Percentiles rank a stretch among this genome's conserved stretches.
phyloP scores from a whole-genome alignment of 2,329 filamentous ascomycete genomes.

The Scleromitrula shiraiana region DNA sequence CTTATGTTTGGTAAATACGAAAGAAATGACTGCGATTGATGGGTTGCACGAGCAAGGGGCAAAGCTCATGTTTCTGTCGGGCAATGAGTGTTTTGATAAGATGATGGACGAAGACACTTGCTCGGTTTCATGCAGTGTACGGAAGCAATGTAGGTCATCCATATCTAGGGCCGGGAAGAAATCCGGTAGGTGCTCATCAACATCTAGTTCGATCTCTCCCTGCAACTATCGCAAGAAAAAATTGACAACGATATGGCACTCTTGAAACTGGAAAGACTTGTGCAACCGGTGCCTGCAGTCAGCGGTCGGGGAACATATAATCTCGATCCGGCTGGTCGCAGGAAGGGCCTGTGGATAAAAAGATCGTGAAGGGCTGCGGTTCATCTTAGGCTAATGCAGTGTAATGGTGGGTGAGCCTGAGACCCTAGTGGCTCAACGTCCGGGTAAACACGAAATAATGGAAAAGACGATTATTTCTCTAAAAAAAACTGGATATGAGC shows the following conservation, averaged over 20 bases:
- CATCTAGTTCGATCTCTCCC: too few relatives aligned
- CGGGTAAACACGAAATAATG: too few relatives aligned
- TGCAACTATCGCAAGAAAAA: not conserved
- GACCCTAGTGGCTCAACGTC: not conserved
- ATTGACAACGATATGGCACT: not conserved
- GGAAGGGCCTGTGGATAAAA: not conserved
- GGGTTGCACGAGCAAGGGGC: too few relatives aligned
- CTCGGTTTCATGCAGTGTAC: too few relatives aligned
- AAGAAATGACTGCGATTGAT: too few relatives aligned
- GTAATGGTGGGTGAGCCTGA: slow-evolving; percentile 2
- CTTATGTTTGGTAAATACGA: too few relatives aligned
- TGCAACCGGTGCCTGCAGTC: not conserved
- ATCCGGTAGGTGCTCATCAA: not conserved
- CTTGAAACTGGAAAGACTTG: not conserved
- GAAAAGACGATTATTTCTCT: too few relatives aligned
- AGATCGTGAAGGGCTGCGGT: not conserved
- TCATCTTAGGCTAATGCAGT: slow-evolving; percentile 5
- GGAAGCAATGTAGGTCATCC: too few relatives aligned
- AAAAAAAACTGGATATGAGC: not conserved
- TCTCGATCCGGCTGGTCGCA: not conserved
- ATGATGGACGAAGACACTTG: too few relatives aligned
- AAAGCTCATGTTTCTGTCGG: too few relatives aligned
- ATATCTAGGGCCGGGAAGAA: too few relatives aligned
- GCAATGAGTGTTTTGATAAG: too few relatives aligned
- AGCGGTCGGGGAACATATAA: not conserved